Conservation (phyloP, 164 flowering plant species). For the Dillenia turbinata region DNA sequence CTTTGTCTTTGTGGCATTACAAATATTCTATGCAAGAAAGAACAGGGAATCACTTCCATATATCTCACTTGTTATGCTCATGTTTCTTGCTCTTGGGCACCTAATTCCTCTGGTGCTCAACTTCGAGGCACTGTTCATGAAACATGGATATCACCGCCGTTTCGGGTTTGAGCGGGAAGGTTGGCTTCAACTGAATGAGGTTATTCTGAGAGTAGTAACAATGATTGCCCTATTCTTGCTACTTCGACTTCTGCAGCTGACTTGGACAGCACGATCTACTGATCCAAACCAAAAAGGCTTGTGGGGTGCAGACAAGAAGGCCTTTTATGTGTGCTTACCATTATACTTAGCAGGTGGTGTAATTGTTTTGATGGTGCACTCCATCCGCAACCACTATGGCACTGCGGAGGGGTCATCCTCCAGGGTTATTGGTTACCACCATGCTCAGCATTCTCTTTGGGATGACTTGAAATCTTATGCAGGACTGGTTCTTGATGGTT, state of each 20-base stretch:
- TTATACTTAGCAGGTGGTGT: slow-evolving; percentile 37
- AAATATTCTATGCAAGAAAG: slow-evolving; percentile 46
- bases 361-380: slow-evolving; percentile 29
- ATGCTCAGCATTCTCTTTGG: slow-evolving; percentile 24
- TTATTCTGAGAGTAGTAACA: slow-evolving; percentile 39
- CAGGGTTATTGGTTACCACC: background rate
- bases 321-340: slow-evolving; percentile 28
- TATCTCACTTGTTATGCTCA: slow-evolving; percentile 56
- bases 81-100: slow-evolving; percentile 51
- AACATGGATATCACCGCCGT: slow-evolving; percentile 12
- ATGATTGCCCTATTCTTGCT: slow-evolving; percentile 53
- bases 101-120: slow-evolving; percentile 57
- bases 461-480: slow-evolving; percentile 45
- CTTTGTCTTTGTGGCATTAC: slow-evolving; percentile 46
- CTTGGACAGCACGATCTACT: slow-evolving; percentile 37
- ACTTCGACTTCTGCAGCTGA: slow-evolving; percentile 51
- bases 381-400: slow-evolving; percentile 11
- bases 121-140: slow-evolving; percentile 50
- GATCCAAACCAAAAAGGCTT: slow-evolving; percentile 22
- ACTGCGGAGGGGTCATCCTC: background rate
- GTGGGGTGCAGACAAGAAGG: slow-evolving; percentile 43
- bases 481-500: slow-evolving; percentile 62
- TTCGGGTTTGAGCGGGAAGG: slow-evolving; percentile 27
- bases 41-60: slow-evolving; percentile 40
- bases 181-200: slow-evolving; percentile 51